A percentile compares a stretch with the other conserved stretches of the same genome.
These are phyloP conservation scores for Rhizopogon salebrosus DNA, from an alignment of 768 basidiomycete species.

Conservation along the genomic window DNA sequence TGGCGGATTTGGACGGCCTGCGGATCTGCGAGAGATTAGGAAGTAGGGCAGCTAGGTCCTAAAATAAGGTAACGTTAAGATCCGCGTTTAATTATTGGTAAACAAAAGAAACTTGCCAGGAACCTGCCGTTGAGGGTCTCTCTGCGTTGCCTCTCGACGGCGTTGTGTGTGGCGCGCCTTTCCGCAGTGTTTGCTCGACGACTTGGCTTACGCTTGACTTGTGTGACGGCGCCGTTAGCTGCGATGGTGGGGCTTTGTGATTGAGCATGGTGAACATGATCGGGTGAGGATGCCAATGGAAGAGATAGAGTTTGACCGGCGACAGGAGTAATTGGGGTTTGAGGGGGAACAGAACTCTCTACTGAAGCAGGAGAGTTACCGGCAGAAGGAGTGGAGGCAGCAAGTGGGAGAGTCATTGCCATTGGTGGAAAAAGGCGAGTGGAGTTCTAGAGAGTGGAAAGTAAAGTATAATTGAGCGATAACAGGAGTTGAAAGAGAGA, in stretches of 20 bases:
- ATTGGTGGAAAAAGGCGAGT: constrained; percentile 12
- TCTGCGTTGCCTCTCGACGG: constrained; percentile 88
- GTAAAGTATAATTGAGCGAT: constrained; percentile 6
- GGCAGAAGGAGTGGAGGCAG: constrained; percentile 33
- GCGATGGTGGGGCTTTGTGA: constrained; percentile 16
- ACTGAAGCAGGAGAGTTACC: constrained; percentile 37
- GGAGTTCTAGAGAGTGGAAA: constrained; percentile 12
- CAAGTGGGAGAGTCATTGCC: constrained; percentile 36
- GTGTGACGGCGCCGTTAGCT: constrained; percentile 23
- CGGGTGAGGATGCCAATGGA: constrained; percentile 22
- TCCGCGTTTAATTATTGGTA: not conserved
- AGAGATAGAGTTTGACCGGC: constrained; percentile 31
- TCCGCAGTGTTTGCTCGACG: constrained; percentile 95
- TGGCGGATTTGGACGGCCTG: constrained; percentile 92
- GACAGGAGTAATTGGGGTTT: constrained; percentile 44
- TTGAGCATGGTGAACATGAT: constrained; percentile 15
- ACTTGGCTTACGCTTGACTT: constrained; percentile 74
- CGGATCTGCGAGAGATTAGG: constrained; percentile 89
- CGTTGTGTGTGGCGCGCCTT: constrained; percentile 94
- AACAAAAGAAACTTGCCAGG: constrained; percentile 48
- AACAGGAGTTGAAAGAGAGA: constrained; percentile 8
- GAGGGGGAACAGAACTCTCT: constrained; percentile 39
- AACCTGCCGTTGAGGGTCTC: constrained; percentile 94
- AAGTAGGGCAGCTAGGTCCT: constrained; percentile 89
- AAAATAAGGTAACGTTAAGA: constrained; percentile 6